Conservation (phyloP, 371 early-diverging fungal genomes). For the Scutellospora calospora region DNA sequence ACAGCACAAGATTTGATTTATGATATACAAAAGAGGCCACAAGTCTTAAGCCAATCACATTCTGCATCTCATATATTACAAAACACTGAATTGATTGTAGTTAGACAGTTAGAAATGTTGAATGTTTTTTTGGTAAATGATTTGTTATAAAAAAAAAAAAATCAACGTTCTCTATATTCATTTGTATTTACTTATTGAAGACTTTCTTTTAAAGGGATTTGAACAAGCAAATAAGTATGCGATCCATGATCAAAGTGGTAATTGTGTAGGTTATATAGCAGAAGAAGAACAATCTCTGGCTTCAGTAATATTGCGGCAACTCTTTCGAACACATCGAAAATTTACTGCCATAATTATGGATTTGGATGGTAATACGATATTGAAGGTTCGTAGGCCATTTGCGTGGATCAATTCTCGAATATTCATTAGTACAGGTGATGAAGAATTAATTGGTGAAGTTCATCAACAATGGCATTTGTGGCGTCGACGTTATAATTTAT, state of each 20-base stretch:
- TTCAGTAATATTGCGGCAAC: constrained; percentile 74
- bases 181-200: neutral
- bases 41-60: no score
- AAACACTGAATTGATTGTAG: constrained; percentile 69
- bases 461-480: constrained; percentile 91
- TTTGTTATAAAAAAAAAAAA: neutral
- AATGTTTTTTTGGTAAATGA: constrained; percentile 69
- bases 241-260: constrained; percentile 77
- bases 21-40: no score
- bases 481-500: constrained; percentile 85
- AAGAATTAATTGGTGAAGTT: constrained; percentile 83
- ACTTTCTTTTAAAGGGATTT: constrained; percentile 57
- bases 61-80: constrained; percentile 1
- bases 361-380: constrained; percentile 70
- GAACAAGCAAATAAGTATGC: constrained; percentile 92
- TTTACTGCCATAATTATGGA: constrained; percentile 83
- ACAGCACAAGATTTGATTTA: no score
- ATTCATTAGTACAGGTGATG: constrained; percentile 66
- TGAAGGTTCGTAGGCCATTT: constrained; percentile 73
- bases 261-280: constrained; percentile 80
- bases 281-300: constrained; percentile 78
- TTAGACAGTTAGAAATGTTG: constrained; percentile 85
- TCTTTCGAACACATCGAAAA: constrained; percentile 79
- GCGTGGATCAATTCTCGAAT: constrained; percentile 83
- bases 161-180: neutral